phyloP scores from a whole-genome alignment of 2,329 filamentous ascomycete species.

The Nemania sp. region DNA sequence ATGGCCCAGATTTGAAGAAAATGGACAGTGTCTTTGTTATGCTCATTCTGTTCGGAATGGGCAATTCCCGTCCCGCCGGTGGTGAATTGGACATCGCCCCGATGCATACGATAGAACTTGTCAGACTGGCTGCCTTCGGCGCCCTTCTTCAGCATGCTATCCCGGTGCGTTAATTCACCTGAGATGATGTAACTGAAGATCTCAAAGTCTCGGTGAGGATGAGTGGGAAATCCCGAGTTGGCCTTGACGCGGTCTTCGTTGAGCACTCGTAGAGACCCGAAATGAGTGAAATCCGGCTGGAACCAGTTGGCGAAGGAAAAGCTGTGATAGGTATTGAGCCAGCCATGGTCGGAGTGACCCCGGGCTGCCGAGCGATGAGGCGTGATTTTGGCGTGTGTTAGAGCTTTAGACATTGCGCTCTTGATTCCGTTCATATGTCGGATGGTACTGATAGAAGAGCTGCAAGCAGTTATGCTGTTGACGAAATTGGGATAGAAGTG shows the following conservation, averaged over 20 bases:
- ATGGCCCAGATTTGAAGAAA: constrained; percentile 90
- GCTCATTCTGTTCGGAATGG: constrained; percentile 82
- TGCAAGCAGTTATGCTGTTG: neutral
- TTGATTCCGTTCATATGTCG: constrained; percentile 44
- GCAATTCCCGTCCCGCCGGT: constrained; percentile 81
- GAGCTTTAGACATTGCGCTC: constrained; percentile 63
- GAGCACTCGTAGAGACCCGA: constrained; percentile 78
- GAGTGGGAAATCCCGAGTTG: constrained; percentile 78
- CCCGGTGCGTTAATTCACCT: constrained; percentile 84
- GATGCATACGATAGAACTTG: constrained; percentile 70
- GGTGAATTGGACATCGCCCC: constrained; percentile 88
- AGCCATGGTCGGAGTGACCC: constrained; percentile 80
- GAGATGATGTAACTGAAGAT: constrained; percentile 85
- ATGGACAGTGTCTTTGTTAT: constrained; percentile 70
- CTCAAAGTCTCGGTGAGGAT: constrained; percentile 83
- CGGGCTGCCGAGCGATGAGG: constrained; percentile 72
- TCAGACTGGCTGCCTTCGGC: constrained; percentile 61
- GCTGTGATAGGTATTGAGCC: constrained; percentile 85
- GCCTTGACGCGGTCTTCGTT: constrained; percentile 84
- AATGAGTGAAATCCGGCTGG: constrained; percentile 67
- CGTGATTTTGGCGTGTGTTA: constrained; percentile 71
- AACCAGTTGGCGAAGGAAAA: constrained; percentile 79
- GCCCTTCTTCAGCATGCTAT: constrained; percentile 78
- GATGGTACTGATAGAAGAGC: neutral
- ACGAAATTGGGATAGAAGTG: neutral